Base-by-base conservation (phyloP, 2,329 filamentous ascomycete genomes). In the Neofusicoccum ribis region DNA sequence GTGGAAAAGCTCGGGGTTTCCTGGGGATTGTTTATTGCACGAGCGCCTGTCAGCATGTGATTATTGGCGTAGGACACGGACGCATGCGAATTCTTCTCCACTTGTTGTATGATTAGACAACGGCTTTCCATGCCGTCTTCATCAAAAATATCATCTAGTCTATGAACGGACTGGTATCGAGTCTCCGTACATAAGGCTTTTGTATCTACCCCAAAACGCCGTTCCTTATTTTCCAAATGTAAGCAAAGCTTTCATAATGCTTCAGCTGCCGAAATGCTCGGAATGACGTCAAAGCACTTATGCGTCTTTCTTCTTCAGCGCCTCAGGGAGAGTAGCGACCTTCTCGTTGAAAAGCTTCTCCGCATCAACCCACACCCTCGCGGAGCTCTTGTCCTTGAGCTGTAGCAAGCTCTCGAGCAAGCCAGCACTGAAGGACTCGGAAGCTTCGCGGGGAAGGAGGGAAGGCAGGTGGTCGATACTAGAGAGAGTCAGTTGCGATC, bases 261-360 rank as follows among this genome's bases (percentile, higher is more conserved):
- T 36, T 60, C 17, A n/a, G 15, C 12, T 12, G 31, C 27, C n/a
- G 17, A 54, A 23, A 54, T 36, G 31, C 49, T 15, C 49, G 12
- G 49, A 51, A 34, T 39, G 34, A 39, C 37, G 20, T 59, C 54
- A 11, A 44, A 59, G n/a, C 15, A 43, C 8, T 31, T 43, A 23
- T 46, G 54, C 54, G 31, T 89, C 90, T 7, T 74, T 78, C 68
- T 70, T 67, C 9, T 56, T 60, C 67, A 74, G 60, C 36, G 71
- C 80, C 65, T 81, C 79, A 1, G 90, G 89, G 69, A 94, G 78
- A 12, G 85, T 88, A 46, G 85, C 84, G 52, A 93, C 90, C 86
- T 95, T 95, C 70, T 94, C 87, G 68, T 91, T 81, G 81, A 94
- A 97, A 64, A 96, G 82, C 80, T 91, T 89, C 82, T 96, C 88